Conservation (phyloP, 805 yeast genomes). For the Myxozyma melibiosi region DNA sequence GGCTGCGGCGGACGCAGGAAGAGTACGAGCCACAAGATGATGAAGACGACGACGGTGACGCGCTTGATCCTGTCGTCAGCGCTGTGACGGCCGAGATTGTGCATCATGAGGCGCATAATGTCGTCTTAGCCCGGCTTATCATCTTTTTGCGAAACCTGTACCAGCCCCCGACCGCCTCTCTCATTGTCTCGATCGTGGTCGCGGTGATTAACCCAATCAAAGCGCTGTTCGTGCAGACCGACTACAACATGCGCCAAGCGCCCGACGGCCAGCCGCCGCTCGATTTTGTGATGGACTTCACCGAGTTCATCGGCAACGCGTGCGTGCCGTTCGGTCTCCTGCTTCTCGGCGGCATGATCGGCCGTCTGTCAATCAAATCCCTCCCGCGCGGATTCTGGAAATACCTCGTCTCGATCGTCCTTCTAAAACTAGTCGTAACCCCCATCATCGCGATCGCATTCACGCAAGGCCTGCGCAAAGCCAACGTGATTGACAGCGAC, state of each 20-base stretch:
- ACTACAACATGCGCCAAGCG: conserved; percentile 61
- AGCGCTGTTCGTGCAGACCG: conserved; percentile 58
- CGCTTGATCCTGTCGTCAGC: conserved; percentile 31
- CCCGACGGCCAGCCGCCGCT: conserved; percentile 86
- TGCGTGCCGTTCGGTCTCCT: conserved; percentile 85
- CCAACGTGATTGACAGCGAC: conserved; percentile 63
- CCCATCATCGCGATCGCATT: conserved; percentile 80
- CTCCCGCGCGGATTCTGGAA: conserved; percentile 69
- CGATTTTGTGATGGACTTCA: conserved; percentile 80
- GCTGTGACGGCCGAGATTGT: conserved; percentile 25
- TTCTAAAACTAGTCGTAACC: conserved; percentile 61
- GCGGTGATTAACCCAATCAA: conserved; percentile 88
- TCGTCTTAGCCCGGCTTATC: conserved; percentile 16
- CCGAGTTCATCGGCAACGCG: conserved; percentile 80
- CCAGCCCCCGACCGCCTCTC: conserved; percentile 72
- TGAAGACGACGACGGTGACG: conserved; percentile 29
- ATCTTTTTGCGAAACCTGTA: conserved; percentile 52
- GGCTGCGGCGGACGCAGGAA: conserved; percentile 5
- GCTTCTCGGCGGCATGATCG: conserved; percentile 83
- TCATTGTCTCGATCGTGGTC: conserved; percentile 64
- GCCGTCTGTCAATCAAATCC: conserved; percentile 62
- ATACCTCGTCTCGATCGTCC: conserved; percentile 59
- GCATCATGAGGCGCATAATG: not conserved
- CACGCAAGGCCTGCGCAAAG: conserved; percentile 59
- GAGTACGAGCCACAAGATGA: conserved; percentile 1